Base-by-base conservation (phyloP, 306 rosid species). In the Trifolium repens region DNA sequence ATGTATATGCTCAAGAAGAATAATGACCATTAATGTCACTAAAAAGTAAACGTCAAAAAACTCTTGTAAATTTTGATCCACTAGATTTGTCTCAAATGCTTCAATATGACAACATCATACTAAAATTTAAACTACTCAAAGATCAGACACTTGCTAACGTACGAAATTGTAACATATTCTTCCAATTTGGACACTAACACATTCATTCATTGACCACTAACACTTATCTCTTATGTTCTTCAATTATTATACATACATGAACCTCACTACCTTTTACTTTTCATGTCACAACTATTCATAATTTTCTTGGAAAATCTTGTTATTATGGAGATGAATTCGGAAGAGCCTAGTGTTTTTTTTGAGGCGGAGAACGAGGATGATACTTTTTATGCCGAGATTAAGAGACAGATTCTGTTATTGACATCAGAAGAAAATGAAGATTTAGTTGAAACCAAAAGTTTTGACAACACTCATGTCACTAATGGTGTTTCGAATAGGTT, bases 311-410 rank as follows among this genome's bases (percentile, higher is more conserved):
- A 63, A 54, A 50, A 69, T 42, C 60, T 16, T 42, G 71, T 64
- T 24, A 76, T 74, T 24, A 76, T 72, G 88, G 84, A 70, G 71
- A 67, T 74, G 78, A 81, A 67, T 46, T 40, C 81, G 24, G 75
- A 70, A 40, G 40, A 70, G 40, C 40, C 73, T 27, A 71, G 52
- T 73, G 62, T 72, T 65, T 68, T 74, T 44, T 67, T 73, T 40
- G 88, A 86, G 73, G 72, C 75, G 53, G 84, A 78, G 58, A 76
- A 79, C 5, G 90, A 88, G 4, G 89, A 83, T 8, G 93, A 88
- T 79, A 50, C 74, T 37, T 86, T 84, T 78, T 90, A 79, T 26
- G 89, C 88, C 3, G 96, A 92, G 71, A 92, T 92, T 39, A 85
- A 83, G 77, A 85, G 84, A 69, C 90, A 84, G 85, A 88, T 88